Base-by-base conservation (phyloP, 176 grass and related monocot species). In the bread wheat (Triticum aestivum) region DNA sequence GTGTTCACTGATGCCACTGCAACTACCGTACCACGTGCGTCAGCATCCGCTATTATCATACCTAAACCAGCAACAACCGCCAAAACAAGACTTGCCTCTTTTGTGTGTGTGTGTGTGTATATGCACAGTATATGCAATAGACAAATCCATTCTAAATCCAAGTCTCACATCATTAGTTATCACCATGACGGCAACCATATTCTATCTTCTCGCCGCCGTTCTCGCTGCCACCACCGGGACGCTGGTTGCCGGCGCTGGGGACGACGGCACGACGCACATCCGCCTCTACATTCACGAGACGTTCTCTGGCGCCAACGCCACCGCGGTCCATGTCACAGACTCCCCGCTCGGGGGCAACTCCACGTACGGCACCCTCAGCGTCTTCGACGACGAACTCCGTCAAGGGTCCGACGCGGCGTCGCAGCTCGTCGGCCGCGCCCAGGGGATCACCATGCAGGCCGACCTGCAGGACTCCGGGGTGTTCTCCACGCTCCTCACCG, bases 241-340 rank as follows among this genome's bases (percentile, higher is more conserved):
- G 14, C 21, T 24, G 8, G 65, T 3, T 37, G 65, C 17, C 21
- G 11, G 44, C 44, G 44, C 11, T 3, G 44, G 44, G 44, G 44
- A 4, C 11, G 73, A 52, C 44, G 83, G 83, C 71, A 79, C 29
- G 26, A 86, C 85, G 8, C 77, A 80, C 85, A 67, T 86, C 77
- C 85, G 72, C 20, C 35, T 86, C 54, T 80, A 86, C 85, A 80
- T 86, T 66, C 85, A 86, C 75, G 65, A 71, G 84, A 86, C 75
- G 20, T 21, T 61, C 75, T 13, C 23, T 14, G 83, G 83, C 24
- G 5, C 77, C 77, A 79, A 79, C 85, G 77, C 85, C 65, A 86
- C 66, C 8, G 1, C 51, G 51, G 37, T 21, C 75, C 26, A 15
- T n/a, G 9, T 86, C 23, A 11, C 4, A 4, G 44, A 8, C 47